Evolutionary conservation across 1,284 basidiomycete species (phyloP).

Genomic region (Hymenochaete sp.): DNA sequence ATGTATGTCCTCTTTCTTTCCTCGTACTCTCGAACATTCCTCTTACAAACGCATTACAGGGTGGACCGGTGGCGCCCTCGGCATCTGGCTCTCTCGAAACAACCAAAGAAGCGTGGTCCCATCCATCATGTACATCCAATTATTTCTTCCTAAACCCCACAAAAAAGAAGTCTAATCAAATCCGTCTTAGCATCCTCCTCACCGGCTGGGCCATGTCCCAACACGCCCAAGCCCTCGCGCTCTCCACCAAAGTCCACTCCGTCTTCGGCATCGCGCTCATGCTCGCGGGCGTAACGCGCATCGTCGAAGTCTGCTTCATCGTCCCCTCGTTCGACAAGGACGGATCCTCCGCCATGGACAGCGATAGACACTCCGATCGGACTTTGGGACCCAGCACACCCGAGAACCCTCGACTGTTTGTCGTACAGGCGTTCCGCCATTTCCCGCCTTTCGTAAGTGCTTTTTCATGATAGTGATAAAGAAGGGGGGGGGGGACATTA

Average conservation of each 20-base stretch:
- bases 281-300: slow-evolving; percentile 73
- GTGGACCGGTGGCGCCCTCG: slow-evolving; percentile 89
- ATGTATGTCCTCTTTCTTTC: slow-evolving; percentile 32
- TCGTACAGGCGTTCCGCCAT: slow-evolving; percentile 68
- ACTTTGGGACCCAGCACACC: slow-evolving; percentile 36
- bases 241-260: slow-evolving; percentile 79
- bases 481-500: too few relatives aligned
- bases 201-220: slow-evolving; percentile 96
- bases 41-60: slow-evolving; percentile 34
- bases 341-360: slow-evolving; percentile 26
- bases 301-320: slow-evolving; percentile 84
- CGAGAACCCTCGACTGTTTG: slow-evolving; percentile 29
- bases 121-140: slow-evolving; percentile 72
- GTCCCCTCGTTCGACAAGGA: slow-evolving; percentile 29
- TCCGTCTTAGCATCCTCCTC: slow-evolving; percentile 59
- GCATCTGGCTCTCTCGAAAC: slow-evolving; percentile 78
- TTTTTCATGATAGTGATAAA: too few relatives aligned
- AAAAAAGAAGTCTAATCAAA: slow-evolving; percentile 17
- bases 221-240: slow-evolving; percentile 77
- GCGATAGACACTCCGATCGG: slow-evolving; percentile 55
- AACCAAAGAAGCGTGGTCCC: slow-evolving; percentile 80
- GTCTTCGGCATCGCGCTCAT: slow-evolving; percentile 84
- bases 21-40: not conserved
- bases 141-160: slow-evolving; percentile 1
- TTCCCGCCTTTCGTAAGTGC: slow-evolving; percentile 74